A percentile compares a stretch with the other conserved stretches of the same genome.
Evolutionary conservation across 495 filamentous ascomycete genomes (phyloP).

Genomic region (Xylaria intraflava): DNA sequence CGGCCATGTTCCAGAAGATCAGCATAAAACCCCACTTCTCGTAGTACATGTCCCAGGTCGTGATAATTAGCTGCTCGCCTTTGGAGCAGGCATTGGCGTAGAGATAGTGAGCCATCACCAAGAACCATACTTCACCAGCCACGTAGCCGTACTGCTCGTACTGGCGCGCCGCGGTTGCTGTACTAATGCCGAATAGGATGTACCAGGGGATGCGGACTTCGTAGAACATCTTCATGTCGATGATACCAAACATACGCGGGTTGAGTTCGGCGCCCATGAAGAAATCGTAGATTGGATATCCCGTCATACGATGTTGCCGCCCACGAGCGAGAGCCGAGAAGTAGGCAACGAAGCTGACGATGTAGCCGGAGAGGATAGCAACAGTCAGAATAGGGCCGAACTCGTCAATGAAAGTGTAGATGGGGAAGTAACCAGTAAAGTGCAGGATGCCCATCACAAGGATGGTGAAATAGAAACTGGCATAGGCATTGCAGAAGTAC

Average conservation of each 20-base stretch:
- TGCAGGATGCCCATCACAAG: constrained; percentile 61
- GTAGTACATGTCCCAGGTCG: constrained; percentile 98
- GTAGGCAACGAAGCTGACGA: constrained; percentile 77
- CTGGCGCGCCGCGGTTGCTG: constrained; percentile 75
- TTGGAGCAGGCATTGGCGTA: constrained; percentile 97
- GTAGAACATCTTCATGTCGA: constrained; percentile 99
- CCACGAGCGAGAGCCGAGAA: constrained; percentile 73
- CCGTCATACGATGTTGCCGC: constrained; percentile 85
- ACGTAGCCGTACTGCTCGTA: constrained; percentile 89
- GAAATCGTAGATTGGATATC: constrained; percentile 88
- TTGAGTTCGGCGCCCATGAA: constrained; percentile 99
- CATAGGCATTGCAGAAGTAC: constrained; percentile 90
- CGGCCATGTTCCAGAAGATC: constrained; percentile 98
- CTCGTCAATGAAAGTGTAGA: constrained; percentile 92
- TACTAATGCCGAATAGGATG: constrained; percentile 75
- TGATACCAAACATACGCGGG: constrained; percentile 83
- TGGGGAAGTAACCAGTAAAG: constrained; percentile 73
- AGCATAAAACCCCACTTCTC: constrained; percentile 99
- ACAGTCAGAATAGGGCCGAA: constrained; percentile 89
- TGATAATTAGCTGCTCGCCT: constrained; percentile 89
- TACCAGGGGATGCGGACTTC: constrained; percentile 97
- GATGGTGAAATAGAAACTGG: constrained; percentile 83
- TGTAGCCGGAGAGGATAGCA: constrained; percentile 79
- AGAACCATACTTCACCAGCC: constrained; percentile 78
- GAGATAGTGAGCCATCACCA: constrained; percentile 88